Percentiles rank a stretch among this genome's conserved stretches.
These are phyloP conservation scores for Acanthamoeba healyi DNA, from an alignment of 208 protist genomes.

Conservation along the genomic window DNA sequence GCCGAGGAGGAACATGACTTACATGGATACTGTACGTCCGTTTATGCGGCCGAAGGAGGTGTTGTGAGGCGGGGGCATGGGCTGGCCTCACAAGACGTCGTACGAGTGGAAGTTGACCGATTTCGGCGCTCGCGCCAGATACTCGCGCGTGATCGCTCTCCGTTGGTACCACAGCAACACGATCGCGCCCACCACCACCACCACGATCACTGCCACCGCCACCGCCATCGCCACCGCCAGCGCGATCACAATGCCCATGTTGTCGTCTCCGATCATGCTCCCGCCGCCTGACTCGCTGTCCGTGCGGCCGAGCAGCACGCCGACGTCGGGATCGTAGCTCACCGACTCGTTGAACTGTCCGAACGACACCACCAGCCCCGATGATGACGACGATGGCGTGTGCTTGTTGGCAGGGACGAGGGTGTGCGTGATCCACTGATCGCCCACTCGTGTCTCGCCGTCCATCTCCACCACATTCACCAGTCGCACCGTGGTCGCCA, in stretches of 20 bases:
- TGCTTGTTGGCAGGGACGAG: too few relatives aligned
- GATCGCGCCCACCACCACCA: background rate
- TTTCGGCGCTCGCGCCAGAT: too few relatives aligned
- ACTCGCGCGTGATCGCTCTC: too few relatives aligned
- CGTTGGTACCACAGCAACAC: background rate
- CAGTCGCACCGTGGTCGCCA: background rate
- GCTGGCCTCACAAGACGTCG: too few relatives aligned
- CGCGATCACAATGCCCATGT: background rate
- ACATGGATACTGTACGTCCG: too few relatives aligned
- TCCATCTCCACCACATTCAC: background rate
- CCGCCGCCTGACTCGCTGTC: background rate
- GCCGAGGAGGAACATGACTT: too few relatives aligned
- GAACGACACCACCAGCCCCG: conserved; percentile 1
- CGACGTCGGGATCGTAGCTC: conserved; percentile 5
- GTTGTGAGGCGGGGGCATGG: too few relatives aligned
- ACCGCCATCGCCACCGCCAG: background rate
- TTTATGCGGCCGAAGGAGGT: too few relatives aligned
- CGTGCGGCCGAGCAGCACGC: background rate
- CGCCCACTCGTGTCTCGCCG: background rate
- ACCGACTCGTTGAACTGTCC: conserved; percentile 4
- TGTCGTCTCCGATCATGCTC: too few relatives aligned
- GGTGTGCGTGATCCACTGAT: background rate
- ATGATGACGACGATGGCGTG: background rate
- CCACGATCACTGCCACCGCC: background rate
- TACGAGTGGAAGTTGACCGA: too few relatives aligned